These are phyloP conservation scores for Scheffersomyces coipomensis DNA, from an alignment of 805 yeast species.

Conservation along the genomic window DNA sequence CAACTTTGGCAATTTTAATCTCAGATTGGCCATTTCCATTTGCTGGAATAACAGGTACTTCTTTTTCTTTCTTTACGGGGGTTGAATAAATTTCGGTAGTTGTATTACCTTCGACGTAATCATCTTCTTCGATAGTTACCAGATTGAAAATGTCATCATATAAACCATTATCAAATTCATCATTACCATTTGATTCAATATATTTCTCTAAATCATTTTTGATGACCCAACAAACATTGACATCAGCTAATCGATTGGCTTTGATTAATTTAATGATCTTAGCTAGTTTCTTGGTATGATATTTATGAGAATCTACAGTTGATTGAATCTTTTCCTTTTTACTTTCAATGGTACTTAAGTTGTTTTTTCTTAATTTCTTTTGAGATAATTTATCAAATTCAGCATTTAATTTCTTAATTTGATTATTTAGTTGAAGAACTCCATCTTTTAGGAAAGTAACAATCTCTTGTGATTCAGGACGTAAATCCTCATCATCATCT, in stretches of 20 bases:
- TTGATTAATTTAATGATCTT: conserved; percentile 29
- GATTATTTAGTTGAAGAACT: conserved; percentile 30
- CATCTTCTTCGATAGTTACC: conserved; percentile 6
- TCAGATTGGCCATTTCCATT: neutral
- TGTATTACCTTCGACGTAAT: conserved; percentile 6
- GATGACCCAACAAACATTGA: conserved; percentile 30
- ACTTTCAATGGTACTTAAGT: conserved; percentile 32
- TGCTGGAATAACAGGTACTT: neutral
- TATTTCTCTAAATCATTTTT: conserved; percentile 40
- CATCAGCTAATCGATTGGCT: conserved; percentile 21
- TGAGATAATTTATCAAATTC: conserved; percentile 40
- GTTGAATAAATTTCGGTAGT: neutral
- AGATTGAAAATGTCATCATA: conserved; percentile 38
- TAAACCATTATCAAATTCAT: conserved; percentile 37
- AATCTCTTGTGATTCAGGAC: conserved; percentile 33
- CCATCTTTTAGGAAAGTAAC: conserved; percentile 29
- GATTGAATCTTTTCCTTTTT: conserved; percentile 40
- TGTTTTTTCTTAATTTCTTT: conserved; percentile 39
- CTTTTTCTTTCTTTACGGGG: neutral
- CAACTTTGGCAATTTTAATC: neutral
- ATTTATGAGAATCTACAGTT: conserved; percentile 28
- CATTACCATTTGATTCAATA: conserved; percentile 37
- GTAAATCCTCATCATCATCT: conserved; percentile 24
- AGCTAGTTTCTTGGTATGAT: conserved; percentile 36
- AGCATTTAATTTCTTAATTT: conserved; percentile 33